A percentile compares a stretch with the other conserved stretches of the same genome.
Conservation (phyloP, 306 rosid species). For the Rosa lucieae region DNA sequence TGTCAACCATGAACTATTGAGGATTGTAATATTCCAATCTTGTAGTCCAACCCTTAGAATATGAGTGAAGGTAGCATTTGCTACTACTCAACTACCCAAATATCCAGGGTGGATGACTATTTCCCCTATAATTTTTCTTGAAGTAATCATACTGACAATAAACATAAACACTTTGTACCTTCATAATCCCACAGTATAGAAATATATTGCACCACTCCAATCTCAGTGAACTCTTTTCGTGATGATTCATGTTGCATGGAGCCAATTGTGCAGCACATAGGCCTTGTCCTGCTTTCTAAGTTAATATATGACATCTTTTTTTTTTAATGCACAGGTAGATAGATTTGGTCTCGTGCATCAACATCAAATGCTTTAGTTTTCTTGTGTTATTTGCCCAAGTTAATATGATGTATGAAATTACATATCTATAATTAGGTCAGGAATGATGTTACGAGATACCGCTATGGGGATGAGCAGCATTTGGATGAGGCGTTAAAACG, state of each 20-base stretch:
- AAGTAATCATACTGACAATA: neutral
- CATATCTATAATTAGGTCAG: slow-evolving; percentile 57
- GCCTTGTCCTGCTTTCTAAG: neutral
- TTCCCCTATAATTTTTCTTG: neutral
- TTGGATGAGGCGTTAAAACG: slow-evolving; percentile 93
- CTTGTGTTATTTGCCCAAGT: slow-evolving; percentile 1
- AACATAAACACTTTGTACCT: neutral
- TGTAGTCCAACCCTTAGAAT: neutral
- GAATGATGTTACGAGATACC: slow-evolving; percentile 81
- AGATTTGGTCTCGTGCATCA: neutral
- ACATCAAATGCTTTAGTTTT: neutral
- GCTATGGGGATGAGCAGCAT: slow-evolving; percentile 98
- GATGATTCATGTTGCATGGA: neutral
- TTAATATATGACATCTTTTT: neutral
- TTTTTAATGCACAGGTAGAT: neutral
- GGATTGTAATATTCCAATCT: neutral
- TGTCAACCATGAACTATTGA: neutral
- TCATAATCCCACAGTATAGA: neutral
- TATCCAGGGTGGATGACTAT: neutral
- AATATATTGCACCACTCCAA: neutral
- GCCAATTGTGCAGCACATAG: neutral
- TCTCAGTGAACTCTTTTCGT: neutral
- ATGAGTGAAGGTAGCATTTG: neutral
- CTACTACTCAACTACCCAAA: neutral
- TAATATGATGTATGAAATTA: slow-evolving; percentile 15